Conservation (phyloP, 1,284 basidiomycete genomes). For the Takashimella koratensis region DNA sequence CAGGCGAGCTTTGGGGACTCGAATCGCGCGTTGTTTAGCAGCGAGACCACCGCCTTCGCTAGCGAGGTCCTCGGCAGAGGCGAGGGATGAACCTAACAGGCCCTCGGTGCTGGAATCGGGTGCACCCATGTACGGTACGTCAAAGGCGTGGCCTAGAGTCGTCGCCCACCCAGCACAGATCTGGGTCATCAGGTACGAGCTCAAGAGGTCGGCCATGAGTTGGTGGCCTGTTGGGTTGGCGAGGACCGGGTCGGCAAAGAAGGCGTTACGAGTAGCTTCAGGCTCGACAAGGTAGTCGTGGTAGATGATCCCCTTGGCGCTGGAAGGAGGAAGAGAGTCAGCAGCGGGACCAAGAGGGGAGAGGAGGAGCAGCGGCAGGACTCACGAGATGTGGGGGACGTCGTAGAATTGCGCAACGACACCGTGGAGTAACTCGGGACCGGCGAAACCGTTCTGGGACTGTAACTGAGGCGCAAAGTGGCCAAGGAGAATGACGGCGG, state of each 20-base stretch:
- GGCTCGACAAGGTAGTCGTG: conserved; percentile 74
- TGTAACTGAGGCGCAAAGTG: conserved; percentile 85
- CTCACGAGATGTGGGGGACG: conserved; percentile 73
- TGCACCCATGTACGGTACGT: conserved; percentile 55
- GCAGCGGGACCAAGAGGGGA: background rate
- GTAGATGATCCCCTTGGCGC: conserved; percentile 76
- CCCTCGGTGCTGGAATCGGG: background rate
- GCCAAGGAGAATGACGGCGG: conserved; percentile 83
- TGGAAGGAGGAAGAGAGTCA: conserved; percentile 43
- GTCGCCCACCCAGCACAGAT: conserved; percentile 80
- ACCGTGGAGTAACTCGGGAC: conserved; percentile 81
- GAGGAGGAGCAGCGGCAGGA: background rate
- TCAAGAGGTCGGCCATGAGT: conserved; percentile 75
- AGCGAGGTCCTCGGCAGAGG: conserved; percentile 25
- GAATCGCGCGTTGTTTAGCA: conserved; percentile 46
- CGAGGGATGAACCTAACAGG: background rate
- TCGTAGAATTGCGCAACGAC: conserved; percentile 92
- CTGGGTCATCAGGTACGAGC: conserved; percentile 81
- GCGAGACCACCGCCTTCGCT: conserved; percentile 15
- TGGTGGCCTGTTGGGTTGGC: conserved; percentile 75
- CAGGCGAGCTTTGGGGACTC: conserved; percentile 68
- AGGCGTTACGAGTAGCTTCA: conserved; percentile 59
- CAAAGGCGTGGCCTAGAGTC: conserved; percentile 61
- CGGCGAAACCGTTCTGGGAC: conserved; percentile 70
- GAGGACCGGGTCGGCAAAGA: conserved; percentile 76